Conservation (phyloP, 306 rosid species). For the Crotalaria pallida region DNA sequence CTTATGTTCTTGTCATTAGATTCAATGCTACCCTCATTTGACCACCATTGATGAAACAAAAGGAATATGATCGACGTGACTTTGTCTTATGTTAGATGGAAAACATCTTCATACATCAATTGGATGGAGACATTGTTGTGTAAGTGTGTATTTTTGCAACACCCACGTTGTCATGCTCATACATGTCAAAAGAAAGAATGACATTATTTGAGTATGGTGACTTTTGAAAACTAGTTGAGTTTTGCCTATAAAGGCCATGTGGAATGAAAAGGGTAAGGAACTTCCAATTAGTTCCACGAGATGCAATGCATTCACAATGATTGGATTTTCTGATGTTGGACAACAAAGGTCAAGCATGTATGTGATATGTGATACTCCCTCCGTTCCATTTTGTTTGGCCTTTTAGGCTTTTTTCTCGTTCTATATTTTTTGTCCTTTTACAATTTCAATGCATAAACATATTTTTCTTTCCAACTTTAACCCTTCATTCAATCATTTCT, state of each 20-base stretch:
- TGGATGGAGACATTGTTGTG: constrained; percentile 45
- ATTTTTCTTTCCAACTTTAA: too few species aligned
- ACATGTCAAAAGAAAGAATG: constrained; percentile 32
- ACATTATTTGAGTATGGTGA: constrained; percentile 49
- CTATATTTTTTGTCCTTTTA: too few species aligned
- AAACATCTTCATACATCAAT: constrained; percentile 51
- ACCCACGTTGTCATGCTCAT: constrained; percentile 16
- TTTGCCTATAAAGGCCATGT: constrained; percentile 29
- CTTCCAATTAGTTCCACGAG: constrained; percentile 50
- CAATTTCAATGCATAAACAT: too few species aligned
- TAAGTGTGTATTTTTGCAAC: constrained; percentile 17
- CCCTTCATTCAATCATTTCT: too few species aligned
- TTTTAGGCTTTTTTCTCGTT: too few species aligned
- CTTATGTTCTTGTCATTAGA: constrained; percentile 32
- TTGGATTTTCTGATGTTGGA: constrained; percentile 35
- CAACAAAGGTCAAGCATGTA: constrained; percentile 32
- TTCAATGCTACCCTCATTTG: constrained; percentile 30
- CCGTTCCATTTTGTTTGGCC: too few species aligned
- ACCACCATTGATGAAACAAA: constrained; percentile 50
- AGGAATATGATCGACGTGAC: constrained; percentile 38
- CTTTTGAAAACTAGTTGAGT: neutral
- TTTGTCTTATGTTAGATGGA: constrained; percentile 43
- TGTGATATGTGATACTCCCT: constrained; percentile 19
- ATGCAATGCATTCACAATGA: constrained; percentile 37
- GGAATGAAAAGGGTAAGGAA: constrained; percentile 40